Conservation (phyloP, 2,329 filamentous ascomycete genomes). For the Ramularia endophylla region DNA sequence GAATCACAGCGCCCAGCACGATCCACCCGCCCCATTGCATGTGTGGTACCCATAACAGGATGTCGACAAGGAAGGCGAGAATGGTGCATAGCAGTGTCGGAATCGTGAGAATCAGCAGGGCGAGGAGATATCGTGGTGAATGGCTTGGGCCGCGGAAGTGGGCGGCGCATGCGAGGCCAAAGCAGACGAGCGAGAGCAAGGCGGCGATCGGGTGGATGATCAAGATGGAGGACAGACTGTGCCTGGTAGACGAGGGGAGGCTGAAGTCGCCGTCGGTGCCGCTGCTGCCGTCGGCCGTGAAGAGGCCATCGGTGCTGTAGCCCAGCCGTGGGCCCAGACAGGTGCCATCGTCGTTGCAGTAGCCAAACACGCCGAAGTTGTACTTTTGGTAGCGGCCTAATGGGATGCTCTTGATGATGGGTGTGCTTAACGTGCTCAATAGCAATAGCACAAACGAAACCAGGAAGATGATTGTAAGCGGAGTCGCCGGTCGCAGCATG, state of each 20-base stretch:
- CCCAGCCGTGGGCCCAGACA: slow-evolving; percentile 76
- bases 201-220: slow-evolving; percentile 91
- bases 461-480: slow-evolving; percentile 78
- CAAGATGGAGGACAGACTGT: slow-evolving; percentile 76
- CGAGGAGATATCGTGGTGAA: slow-evolving; percentile 80
- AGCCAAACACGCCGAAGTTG: slow-evolving; percentile 90
- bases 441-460: slow-evolving; percentile 79
- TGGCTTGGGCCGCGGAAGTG: slow-evolving; percentile 86
- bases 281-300: slow-evolving; percentile 30
- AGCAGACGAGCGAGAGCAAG: slow-evolving; percentile 76
- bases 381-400: slow-evolving; percentile 70
- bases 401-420: slow-evolving; percentile 78
- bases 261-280: slow-evolving; percentile 50
- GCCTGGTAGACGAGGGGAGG: slow-evolving; percentile 58
- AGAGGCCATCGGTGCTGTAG: slow-evolving; percentile 62
- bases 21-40: slow-evolving; percentile 92
- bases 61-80: slow-evolving; percentile 85
- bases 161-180: slow-evolving; percentile 69
- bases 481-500: slow-evolving; percentile 89
- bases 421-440: slow-evolving; percentile 83
- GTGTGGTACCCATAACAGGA: slow-evolving; percentile 90
- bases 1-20: slow-evolving; percentile 79
- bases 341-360: slow-evolving; percentile 56
- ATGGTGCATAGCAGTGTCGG: slow-evolving; percentile 78
- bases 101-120: slow-evolving; percentile 78